phyloP scores from a whole-genome alignment of 169 alveolate species.

The Plasmodium inui region DNA sequence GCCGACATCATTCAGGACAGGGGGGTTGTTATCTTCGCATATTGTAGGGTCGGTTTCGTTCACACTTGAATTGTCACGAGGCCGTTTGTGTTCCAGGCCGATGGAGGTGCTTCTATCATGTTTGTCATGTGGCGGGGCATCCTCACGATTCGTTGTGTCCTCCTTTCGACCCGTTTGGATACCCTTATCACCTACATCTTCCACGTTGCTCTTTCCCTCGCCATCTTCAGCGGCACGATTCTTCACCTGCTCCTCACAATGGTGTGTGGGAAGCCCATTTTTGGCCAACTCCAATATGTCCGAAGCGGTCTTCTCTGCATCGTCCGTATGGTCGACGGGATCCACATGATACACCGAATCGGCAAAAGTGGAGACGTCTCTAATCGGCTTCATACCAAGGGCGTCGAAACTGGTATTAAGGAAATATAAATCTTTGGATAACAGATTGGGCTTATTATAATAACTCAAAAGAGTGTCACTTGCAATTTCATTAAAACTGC shows the following conservation, averaged over 20 bases:
- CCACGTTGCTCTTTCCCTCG: neutral
- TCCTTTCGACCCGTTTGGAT: neutral
- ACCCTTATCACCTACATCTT: neutral
- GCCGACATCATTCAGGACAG: neutral
- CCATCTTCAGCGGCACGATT: neutral
- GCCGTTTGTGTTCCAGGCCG: neutral
- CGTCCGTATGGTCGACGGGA: neutral
- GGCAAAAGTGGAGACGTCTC: neutral
- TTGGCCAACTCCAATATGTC: neutral
- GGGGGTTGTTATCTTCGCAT: neutral
- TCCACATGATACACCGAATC: neutral
- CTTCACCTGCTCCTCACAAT: neutral
- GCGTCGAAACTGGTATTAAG: neutral
- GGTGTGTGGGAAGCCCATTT: neutral
- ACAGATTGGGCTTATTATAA: neutral
- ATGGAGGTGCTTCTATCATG: neutral
- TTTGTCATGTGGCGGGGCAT: neutral
- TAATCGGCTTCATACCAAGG: neutral
- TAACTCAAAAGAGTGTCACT: slow-evolving; percentile 17
- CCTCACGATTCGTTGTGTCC: neutral
- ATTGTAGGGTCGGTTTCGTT: neutral
- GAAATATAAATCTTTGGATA: slow-evolving; percentile 24
- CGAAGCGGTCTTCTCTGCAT: neutral
- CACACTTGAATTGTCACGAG: neutral
- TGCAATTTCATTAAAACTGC: neutral